Base-by-base conservation (phyloP, 1,284 basidiomycete species). In the Trichosporon asahii region DNA sequence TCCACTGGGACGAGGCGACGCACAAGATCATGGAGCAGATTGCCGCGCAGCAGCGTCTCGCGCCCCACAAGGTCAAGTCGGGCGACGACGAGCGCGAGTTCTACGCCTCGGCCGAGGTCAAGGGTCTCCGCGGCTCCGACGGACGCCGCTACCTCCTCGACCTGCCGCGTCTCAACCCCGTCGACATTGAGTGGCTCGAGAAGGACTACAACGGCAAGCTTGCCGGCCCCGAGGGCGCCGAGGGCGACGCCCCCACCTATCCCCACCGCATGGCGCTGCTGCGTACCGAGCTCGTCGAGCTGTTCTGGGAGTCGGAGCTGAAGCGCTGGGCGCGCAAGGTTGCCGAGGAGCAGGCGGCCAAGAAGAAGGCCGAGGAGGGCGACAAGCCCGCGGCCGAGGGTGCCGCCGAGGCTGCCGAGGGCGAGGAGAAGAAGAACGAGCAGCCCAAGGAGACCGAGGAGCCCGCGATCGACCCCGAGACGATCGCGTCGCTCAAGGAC, bases 161-260 rank as follows among this genome's bases (percentile, higher is more conserved):
- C 74, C 82, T 87, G 25, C 86, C 85, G 68, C 84, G 87, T 63
- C 78, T 87, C 27, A 82, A 81, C 69, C 87, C 86, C 15, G 85
- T 87, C 70, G 87, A 88, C 76, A 79, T 88, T 73, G 85, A 86
- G 73, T 88, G 85, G 83, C 81, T 87, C 65, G 86, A 88, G 77
- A 83, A 85, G 74, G 84, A 87, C 73, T 74, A 83, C 37, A 73
- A 79, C 2, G 83, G 83, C 49, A 72, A 77, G 65, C 69, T 83
- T 27, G 75, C 78, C 49, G 73, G 74, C 25, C 74, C 68, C 3
- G 73, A 79, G 44, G 71, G 66, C 21, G 73, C 73, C 7, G 72
- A 69, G 14, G 68, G 74, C 37, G 76, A 75, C n/a, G 67, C 68
- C n/a, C 71, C 72, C 7, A 53, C 67, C 14, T 88, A 88, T 79